Percentiles rank a stretch among this genome's conserved stretches.
Evolutionary conservation across 352 stramenopile genomes (phyloP).

Genomic region (Phytophthora nicotianae): DNA sequence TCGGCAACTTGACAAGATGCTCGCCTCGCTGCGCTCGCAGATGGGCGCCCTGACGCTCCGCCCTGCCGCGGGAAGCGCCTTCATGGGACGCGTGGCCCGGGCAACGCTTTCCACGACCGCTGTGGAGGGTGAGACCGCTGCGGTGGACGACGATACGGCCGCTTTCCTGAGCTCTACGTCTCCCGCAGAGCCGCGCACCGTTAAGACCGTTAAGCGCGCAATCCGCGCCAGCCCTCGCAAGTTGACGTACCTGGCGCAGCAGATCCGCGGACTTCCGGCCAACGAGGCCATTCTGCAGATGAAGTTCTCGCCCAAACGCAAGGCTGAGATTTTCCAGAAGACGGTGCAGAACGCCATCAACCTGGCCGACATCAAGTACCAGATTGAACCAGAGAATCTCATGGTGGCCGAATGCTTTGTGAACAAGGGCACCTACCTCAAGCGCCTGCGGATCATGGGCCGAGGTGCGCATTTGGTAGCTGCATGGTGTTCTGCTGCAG

Average conservation of each 20-base stretch:
- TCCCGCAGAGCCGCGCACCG: conserved; percentile 50
- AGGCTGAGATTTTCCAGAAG: conserved; percentile 83
- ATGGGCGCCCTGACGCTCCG: conserved; percentile 67
- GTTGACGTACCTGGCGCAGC: conserved; percentile 80
- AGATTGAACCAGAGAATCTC: conserved; percentile 86
- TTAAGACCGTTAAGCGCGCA: conserved; percentile 85
- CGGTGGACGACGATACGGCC: conserved; percentile 50
- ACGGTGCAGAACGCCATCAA: conserved; percentile 90
- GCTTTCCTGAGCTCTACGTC: conserved; percentile 72
- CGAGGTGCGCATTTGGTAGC: conserved; percentile 49
- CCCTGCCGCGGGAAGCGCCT: conserved; percentile 34
- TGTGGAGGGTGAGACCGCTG: conserved; percentile 22
- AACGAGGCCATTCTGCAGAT: conserved; percentile 84
- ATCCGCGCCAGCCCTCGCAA: conserved; percentile 85
- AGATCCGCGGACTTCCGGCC: conserved; percentile 79
- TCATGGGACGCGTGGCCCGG: conserved; percentile 26
- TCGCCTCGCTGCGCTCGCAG: conserved; percentile 63
- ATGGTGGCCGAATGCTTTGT: conserved; percentile 87
- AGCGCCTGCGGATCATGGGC: conserved; percentile 86
- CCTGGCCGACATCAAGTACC: conserved; percentile 88
- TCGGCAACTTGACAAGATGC: conserved; percentile 46
- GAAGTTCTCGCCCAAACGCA: conserved; percentile 88
- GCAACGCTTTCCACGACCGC: conserved; percentile 50
- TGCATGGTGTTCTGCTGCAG: background rate
- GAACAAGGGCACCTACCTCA: conserved; percentile 85